These are phyloP conservation scores for Puccinia novopanici DNA, from an alignment of 1,284 basidiomycete species.

Conservation along the genomic window DNA sequence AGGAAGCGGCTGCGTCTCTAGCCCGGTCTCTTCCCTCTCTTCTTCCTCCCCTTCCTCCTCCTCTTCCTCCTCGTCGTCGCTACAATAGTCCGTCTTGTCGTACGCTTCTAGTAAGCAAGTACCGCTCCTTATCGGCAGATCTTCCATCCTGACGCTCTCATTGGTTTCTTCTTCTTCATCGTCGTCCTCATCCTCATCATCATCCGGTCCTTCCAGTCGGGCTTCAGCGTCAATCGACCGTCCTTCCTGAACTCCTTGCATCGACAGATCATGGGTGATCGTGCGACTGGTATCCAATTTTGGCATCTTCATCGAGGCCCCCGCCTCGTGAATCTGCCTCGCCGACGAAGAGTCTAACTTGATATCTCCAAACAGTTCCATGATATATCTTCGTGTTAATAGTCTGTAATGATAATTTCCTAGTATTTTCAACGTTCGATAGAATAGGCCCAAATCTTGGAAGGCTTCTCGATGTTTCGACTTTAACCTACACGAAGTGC, in stretches of 20 bases:
- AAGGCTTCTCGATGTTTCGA: slow-evolving; percentile 70
- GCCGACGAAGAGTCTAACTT: slow-evolving; percentile 26
- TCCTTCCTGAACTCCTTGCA: neutral
- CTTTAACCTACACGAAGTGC: slow-evolving; percentile 68
- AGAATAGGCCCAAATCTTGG: slow-evolving; percentile 74
- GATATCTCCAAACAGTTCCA: slow-evolving; percentile 73
- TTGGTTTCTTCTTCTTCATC: neutral
- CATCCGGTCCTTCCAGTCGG: neutral
- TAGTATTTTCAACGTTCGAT: slow-evolving; percentile 79
- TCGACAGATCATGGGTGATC: slow-evolving; percentile 16
- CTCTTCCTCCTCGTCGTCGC: slow-evolving; percentile 35
- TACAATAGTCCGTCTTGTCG: slow-evolving; percentile 48
- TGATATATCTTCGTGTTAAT: slow-evolving; percentile 83
- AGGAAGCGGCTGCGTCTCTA: neutral
- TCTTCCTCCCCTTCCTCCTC: neutral
- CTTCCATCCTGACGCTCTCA: slow-evolving; percentile 19
- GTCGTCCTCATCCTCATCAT: neutral
- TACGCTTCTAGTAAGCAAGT: slow-evolving; percentile 50
- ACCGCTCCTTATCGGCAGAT: slow-evolving; percentile 39
- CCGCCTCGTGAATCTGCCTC: slow-evolving; percentile 22
- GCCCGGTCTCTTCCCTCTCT: neutral
- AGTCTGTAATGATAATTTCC: slow-evolving; percentile 84
- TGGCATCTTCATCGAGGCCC: slow-evolving; percentile 26
- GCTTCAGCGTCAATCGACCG: slow-evolving; percentile 1
- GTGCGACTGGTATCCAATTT: slow-evolving; percentile 28